Base-by-base conservation (phyloP, 371 early-diverging fungal species). In the Mortierella sp. region DNA sequence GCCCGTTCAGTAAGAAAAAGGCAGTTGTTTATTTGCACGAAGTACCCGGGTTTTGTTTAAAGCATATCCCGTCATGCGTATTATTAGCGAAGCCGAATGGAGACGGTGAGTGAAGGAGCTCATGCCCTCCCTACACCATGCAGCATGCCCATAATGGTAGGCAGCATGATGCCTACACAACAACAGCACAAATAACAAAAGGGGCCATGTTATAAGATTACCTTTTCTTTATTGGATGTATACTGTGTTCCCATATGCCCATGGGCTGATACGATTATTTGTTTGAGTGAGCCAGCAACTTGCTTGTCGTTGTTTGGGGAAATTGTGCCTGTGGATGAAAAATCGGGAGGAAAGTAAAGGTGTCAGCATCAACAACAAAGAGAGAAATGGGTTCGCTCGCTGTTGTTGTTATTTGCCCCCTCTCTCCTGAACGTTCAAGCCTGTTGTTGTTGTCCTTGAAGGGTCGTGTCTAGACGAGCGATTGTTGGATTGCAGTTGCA, bases 201-300 rank as follows among this genome's bases (percentile, higher is more conserved):
- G 31, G 31, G 5, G 16, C 3, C 19, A 28, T 31, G 61, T 61
- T 26, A 31, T 14, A 50, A 50, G 16, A 14, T 14, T 50, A 50
- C 43, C 3, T 50, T 50, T 50, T 46, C 13, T 13, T 59, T 61
- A 61, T 61, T 31, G 61, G 59, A 59, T 59, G 28, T 28, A 8
- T 1, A 28, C n/a, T 59, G 59, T 28, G 59, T 59, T 59, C 28
- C 59, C 59, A 59, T 59, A 61, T 61, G 61, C 26, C 61, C 61
- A 61, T 61, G 61, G 34, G 19, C 61, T 31, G 34, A 61, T 61
- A 61, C 5, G 34, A 61, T 61, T 55, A 26, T 26, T 55, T 57
- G 57, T 57, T 14, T 61, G 5, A 61, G 34, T 31, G 61, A 61
- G 61, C 61, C 28, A 61, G 57, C 61, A 57, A 64, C 19, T 11